Conservation (phyloP, 768 basidiomycete species). For the Boletus rufocinnamomeus region DNA sequence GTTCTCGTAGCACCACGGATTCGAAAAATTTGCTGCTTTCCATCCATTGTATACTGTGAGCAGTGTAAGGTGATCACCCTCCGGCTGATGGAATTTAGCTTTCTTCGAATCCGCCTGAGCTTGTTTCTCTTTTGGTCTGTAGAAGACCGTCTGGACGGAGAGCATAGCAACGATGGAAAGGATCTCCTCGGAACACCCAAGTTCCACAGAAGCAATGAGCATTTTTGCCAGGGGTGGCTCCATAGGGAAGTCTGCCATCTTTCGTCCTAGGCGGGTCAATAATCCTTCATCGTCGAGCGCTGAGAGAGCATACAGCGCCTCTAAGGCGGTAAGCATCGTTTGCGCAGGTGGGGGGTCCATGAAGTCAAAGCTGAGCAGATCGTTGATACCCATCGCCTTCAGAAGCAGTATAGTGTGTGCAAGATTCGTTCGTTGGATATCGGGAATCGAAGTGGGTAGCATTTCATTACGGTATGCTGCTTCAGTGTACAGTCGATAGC, state of each 20-base stretch:
- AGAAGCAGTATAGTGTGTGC: slow-evolving; percentile 91
- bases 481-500: slow-evolving; percentile 97
- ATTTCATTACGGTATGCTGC: slow-evolving; percentile 99
- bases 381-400: slow-evolving; percentile 99
- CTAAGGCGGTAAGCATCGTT: slow-evolving; percentile 95
- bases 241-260: slow-evolving; percentile 99
- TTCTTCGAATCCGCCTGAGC: slow-evolving; percentile 99
- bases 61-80: slow-evolving; percentile 92
- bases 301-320: slow-evolving; percentile 91
- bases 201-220: slow-evolving; percentile 96
- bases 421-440: slow-evolving; percentile 95
- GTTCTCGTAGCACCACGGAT: slow-evolving; percentile 99
- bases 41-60: slow-evolving; percentile 98
- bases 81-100: slow-evolving; percentile 98
- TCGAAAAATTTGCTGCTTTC: slow-evolving; percentile 95
- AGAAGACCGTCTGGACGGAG: slow-evolving; percentile 94
- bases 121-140: slow-evolving; percentile 99
- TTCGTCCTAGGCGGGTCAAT: slow-evolving; percentile 89
- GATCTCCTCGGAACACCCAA: slow-evolving; percentile 98
- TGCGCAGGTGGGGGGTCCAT: slow-evolving; percentile 99
- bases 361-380: slow-evolving; percentile 96
- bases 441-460: slow-evolving; percentile 95
- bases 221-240: slow-evolving; percentile 96
- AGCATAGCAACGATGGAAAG: slow-evolving; percentile 97
- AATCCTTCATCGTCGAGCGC: slow-evolving; percentile 97